phyloP scores from a whole-genome alignment of 2,329 filamentous ascomycete species.

The Escovopsis sp. region DNA sequence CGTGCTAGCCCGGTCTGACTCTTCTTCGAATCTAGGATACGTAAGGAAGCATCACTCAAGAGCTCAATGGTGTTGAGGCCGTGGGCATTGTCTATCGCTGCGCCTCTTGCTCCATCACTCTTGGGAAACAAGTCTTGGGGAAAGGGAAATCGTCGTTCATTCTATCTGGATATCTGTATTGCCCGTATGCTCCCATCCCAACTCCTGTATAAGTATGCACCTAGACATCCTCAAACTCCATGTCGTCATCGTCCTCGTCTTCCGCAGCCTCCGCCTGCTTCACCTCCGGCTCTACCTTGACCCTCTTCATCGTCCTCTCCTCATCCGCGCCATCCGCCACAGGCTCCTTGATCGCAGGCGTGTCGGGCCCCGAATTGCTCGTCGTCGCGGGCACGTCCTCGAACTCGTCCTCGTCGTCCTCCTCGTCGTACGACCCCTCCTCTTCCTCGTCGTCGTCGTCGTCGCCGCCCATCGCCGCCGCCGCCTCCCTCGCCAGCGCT shows the following conservation, averaged over 20 bases:
- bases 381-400: constrained; percentile 32
- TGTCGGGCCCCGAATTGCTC: constrained; percentile 16
- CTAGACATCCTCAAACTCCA: constrained; percentile 45
- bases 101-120: too few species aligned
- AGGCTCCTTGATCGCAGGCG: constrained; percentile 21
- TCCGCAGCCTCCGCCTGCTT: constrained; percentile 27
- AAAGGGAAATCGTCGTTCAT: too few species aligned
- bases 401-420: constrained; percentile 30
- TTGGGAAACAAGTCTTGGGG: too few species aligned
- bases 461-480: too few species aligned
- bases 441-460: constrained; percentile 17
- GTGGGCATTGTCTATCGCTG: too few species aligned
- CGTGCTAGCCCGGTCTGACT: too few species aligned
- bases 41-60: too few species aligned
- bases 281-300: constrained; percentile 39
- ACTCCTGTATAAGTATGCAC: too few species aligned
- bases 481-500: constrained; percentile 19
- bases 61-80: too few species aligned
- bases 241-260: constrained; percentile 36
- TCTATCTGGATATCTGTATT: too few species aligned
- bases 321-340: constrained; percentile 20
- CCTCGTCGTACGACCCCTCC: constrained; percentile 18
- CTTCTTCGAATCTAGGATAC: too few species aligned
- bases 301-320: constrained; percentile 40
- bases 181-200: too few species aligned